Evolutionary conservation across 2,329 filamentous ascomycete species (phyloP).

Genomic region (Aciculosporium take): DNA sequence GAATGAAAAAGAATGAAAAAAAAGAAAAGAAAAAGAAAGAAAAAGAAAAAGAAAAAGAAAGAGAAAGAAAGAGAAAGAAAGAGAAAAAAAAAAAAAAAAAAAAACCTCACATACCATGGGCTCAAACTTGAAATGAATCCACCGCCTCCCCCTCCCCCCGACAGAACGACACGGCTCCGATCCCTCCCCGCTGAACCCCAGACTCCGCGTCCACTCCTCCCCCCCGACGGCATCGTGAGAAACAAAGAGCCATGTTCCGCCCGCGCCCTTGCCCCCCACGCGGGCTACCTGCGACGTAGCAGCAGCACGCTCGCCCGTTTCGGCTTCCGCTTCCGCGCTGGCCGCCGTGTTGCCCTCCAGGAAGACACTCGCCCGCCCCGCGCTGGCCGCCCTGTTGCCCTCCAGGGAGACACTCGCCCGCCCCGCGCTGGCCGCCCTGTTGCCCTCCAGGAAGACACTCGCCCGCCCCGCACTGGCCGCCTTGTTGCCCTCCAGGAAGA

Average conservation of each 20-base stretch:
- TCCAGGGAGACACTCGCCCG: no score
- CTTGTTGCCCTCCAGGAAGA: slow-evolving; percentile 71
- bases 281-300: slow-evolving; percentile 31
- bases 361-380: no score
- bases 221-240: slow-evolving; percentile 53
- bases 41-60: no score
- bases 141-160: slow-evolving; percentile 22
- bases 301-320: slow-evolving; percentile 7
- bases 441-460: slow-evolving; percentile 77
- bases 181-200: slow-evolving; percentile 13
- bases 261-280: slow-evolving; percentile 73
- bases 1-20: no score
- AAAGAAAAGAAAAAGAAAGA: no score
- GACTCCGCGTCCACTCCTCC: slow-evolving; percentile 17
- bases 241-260: slow-evolving; percentile 74
- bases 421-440: slow-evolving; percentile 28
- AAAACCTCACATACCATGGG: slow-evolving; percentile 63
- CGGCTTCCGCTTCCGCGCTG: neutral
- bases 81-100: slow-evolving; percentile 30
- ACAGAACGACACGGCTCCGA: no score
- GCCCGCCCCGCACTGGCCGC: slow-evolving; percentile 44
- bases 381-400: no score
- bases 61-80: no score
- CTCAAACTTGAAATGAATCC: slow-evolving; percentile 83
- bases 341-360: no score